These are phyloP conservation scores for Guillardia theta DNA, from an alignment of 78 protist species.

Conservation along the genomic window DNA sequence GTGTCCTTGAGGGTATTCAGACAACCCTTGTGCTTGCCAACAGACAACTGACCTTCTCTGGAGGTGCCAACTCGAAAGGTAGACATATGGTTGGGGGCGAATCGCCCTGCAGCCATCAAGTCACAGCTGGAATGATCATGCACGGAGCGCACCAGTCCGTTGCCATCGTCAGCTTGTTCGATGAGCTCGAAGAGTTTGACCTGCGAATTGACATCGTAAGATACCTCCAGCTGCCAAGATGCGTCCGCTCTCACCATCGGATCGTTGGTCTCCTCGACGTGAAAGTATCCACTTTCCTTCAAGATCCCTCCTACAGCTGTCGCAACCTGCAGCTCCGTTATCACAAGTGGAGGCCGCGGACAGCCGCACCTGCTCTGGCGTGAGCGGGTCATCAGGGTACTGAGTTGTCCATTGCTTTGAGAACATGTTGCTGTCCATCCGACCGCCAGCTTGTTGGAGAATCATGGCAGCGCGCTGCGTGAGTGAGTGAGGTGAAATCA, in stretches of 20 bases:
- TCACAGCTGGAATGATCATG: not conserved
- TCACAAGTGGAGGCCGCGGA: not conserved
- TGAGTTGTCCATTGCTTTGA: not conserved
- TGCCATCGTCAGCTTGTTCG: not conserved
- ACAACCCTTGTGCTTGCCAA: too few species aligned
- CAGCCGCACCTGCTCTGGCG: not conserved
- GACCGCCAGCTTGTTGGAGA: not conserved
- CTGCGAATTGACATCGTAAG: too few species aligned
- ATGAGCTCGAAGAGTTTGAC: not conserved
- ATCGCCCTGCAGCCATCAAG: not conserved
- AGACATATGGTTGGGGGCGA: not conserved
- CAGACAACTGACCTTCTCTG: too few species aligned
- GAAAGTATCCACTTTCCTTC: slow-evolving; percentile 3
- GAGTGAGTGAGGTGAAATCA: not conserved
- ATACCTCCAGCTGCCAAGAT: too few species aligned
- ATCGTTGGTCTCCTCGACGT: slow-evolving; percentile 2
- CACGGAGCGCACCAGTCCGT: not conserved
- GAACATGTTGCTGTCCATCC: not conserved
- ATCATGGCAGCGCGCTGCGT: not conserved
- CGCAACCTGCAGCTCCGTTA: not conserved
- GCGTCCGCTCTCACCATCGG: too few species aligned
- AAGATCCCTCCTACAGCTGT: not conserved
- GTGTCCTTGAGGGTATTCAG: too few species aligned
- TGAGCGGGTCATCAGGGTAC: slow-evolving; percentile 1
- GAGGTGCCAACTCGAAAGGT: not conserved